Conservation (phyloP, 331 rosid genomes). For the Spiraea crenata region DNA sequence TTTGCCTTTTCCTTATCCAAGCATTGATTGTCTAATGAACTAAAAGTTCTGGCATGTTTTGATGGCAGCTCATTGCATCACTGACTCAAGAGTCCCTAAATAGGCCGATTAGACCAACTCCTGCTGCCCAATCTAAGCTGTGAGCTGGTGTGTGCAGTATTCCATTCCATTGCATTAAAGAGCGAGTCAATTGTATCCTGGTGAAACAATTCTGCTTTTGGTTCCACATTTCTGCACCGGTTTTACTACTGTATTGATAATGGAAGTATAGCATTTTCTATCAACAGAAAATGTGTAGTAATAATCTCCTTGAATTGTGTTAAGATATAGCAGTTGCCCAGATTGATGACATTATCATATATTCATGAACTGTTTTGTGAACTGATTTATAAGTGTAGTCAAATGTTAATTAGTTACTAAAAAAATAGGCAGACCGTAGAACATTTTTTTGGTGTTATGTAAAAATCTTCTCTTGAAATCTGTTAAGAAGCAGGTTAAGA, state of each 20-base stretch:
- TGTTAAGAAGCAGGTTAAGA: too few relatives aligned
- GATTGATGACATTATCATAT: not conserved
- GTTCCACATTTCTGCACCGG: slow-evolving; percentile 1
- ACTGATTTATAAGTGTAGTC: too few relatives aligned
- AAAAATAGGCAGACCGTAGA: too few relatives aligned
- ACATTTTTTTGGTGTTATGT: too few relatives aligned
- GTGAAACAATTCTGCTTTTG: not conserved
- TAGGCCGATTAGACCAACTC: slow-evolving; percentile 37
- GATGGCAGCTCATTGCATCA: slow-evolving; percentile 74
- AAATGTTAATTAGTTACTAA: too few relatives aligned
- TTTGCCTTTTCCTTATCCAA: not conserved
- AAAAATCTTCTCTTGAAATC: too few relatives aligned
- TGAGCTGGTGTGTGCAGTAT: slow-evolving; percentile 27
- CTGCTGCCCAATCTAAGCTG: slow-evolving; percentile 47
- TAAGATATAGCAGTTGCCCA: slow-evolving; percentile 1
- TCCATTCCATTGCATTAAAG: not conserved
- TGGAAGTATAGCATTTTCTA: not conserved
- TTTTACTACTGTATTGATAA: not conserved
- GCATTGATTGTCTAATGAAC: slow-evolving; percentile 6
- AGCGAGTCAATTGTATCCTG: not conserved
- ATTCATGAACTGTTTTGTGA: too few relatives aligned
- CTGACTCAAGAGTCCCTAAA: slow-evolving; percentile 82
- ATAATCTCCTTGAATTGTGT: not conserved
- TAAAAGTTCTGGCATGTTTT: slow-evolving; percentile 19
- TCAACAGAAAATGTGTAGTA: not conserved